Conservation (phyloP, 768 basidiomycete species). For the Nidula microcarpa region DNA sequence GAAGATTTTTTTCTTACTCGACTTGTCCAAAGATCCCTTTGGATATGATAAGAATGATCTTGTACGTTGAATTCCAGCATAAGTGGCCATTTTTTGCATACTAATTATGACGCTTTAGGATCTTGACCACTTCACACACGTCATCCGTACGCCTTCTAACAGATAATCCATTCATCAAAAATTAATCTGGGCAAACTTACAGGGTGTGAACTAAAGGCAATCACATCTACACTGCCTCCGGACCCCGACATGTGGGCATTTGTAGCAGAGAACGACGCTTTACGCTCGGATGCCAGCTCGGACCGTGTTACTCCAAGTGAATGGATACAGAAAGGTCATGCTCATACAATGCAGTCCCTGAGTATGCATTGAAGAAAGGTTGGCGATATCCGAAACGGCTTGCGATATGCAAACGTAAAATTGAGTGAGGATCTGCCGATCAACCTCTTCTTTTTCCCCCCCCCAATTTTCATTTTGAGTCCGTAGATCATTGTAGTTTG, state of each 20-base stretch:
- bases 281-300: conserved; percentile 36
- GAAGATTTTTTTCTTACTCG: not conserved
- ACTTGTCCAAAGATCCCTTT: conserved; percentile 33
- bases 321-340: conserved; percentile 51
- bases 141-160: conserved; percentile 46
- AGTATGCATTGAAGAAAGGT: conserved; percentile 2
- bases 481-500: too few relatives aligned
- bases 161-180: too few relatives aligned
- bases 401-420: too few relatives aligned
- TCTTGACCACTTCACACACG: conserved; percentile 69
- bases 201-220: conserved; percentile 58
- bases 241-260: conserved; percentile 61
- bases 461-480: too few relatives aligned
- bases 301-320: conserved; percentile 49
- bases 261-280: conserved; percentile 50
- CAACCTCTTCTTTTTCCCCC: too few relatives aligned
- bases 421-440: too few relatives aligned
- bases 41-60: conserved; percentile 76
- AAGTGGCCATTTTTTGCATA: too few relatives aligned
- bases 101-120: conserved; percentile 29
- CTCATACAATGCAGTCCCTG: conserved; percentile 39
- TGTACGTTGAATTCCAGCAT: conserved; percentile 25
- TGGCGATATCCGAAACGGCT: too few relatives aligned
- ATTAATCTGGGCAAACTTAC: not conserved
- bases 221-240: conserved; percentile 59